Conservation (phyloP, 1,284 basidiomycete genomes). For the Gymnopus androsaceus region DNA sequence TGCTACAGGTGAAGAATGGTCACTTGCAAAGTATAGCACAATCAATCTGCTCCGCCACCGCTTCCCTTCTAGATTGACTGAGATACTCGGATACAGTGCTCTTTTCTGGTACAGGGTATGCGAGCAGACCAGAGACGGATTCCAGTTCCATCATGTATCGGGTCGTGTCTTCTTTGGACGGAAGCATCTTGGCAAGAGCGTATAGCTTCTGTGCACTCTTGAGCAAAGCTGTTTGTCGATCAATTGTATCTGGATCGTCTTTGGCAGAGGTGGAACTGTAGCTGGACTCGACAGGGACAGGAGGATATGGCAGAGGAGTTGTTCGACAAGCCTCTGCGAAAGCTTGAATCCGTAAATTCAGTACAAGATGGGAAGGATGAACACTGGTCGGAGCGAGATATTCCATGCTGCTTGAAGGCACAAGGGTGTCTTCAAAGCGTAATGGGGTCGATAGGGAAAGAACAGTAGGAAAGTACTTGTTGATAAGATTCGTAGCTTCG, state of each 20-base stretch:
- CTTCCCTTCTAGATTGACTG: constrained; percentile 69
- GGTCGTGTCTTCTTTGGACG: constrained; percentile 51
- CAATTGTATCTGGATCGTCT: constrained; percentile 28
- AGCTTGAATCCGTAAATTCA: constrained; percentile 82
- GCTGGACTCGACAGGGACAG: constrained; percentile 16
- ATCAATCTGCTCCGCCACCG: constrained; percentile 84
- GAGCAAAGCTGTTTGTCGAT: constrained; percentile 48
- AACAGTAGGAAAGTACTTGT: constrained; percentile 70
- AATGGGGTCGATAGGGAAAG: constrained; percentile 39
- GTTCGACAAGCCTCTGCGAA: constrained; percentile 84
- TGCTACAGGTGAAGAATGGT: constrained; percentile 11
- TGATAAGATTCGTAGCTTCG: constrained; percentile 65
- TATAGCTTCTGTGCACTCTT: constrained; percentile 64
- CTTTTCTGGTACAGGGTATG: constrained; percentile 72
- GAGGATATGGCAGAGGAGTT: constrained; percentile 54
- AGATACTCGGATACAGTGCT: constrained; percentile 73
- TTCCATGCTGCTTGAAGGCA: constrained; percentile 28
- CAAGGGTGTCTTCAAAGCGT: constrained; percentile 9
- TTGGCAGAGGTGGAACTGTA: constrained; percentile 7
- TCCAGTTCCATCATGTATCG: constrained; percentile 69
- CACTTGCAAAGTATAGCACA: constrained; percentile 78
- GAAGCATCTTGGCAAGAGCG: constrained; percentile 53
- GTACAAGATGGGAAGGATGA: constrained; percentile 69
- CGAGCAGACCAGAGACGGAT: constrained; percentile 74
- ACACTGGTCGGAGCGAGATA: constrained; percentile 62